These are phyloP conservation scores for Mycena galericulata DNA, from an alignment of 768 basidiomycete genomes.

Conservation along the genomic window DNA sequence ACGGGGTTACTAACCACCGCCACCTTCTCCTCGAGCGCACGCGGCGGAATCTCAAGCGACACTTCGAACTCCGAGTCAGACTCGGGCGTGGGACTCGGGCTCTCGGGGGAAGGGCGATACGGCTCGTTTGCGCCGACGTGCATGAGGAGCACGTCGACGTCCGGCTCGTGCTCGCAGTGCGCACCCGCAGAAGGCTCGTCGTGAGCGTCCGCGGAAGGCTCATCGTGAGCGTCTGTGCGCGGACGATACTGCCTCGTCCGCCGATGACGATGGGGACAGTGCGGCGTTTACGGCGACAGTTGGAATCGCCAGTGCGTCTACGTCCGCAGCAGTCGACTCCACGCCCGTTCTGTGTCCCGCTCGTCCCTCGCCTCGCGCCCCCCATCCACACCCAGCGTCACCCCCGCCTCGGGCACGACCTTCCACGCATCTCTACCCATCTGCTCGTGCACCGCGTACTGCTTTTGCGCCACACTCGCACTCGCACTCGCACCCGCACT, in stretches of 20 bases:
- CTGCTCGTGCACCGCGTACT: no score
- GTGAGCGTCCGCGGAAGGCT: background rate
- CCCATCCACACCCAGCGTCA: no score
- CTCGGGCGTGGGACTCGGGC: conserved; percentile 19
- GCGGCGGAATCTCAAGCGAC: background rate
- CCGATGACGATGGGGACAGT: background rate
- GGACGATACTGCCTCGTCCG: background rate
- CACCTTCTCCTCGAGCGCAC: background rate
- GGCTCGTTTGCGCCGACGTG: no score
- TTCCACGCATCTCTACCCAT: no score
- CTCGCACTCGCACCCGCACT: no score
- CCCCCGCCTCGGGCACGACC: no score
- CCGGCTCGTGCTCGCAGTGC: background rate
- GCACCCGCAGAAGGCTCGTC: background rate
- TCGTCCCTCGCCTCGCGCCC: no score
- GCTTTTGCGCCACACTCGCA: no score
- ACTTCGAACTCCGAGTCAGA: conserved; percentile 1
- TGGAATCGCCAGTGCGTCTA: no score
- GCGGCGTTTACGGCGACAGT: background rate
- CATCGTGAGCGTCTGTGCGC: background rate
- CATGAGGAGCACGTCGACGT: background rate
- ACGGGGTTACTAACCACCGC: no score
- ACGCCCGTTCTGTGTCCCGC: no score
- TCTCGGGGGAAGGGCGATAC: conserved; percentile 18
- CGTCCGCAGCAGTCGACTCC: no score